Base-by-base conservation (phyloP, 2,329 filamentous ascomycete genomes). In the Fusarium xyrophilum region DNA sequence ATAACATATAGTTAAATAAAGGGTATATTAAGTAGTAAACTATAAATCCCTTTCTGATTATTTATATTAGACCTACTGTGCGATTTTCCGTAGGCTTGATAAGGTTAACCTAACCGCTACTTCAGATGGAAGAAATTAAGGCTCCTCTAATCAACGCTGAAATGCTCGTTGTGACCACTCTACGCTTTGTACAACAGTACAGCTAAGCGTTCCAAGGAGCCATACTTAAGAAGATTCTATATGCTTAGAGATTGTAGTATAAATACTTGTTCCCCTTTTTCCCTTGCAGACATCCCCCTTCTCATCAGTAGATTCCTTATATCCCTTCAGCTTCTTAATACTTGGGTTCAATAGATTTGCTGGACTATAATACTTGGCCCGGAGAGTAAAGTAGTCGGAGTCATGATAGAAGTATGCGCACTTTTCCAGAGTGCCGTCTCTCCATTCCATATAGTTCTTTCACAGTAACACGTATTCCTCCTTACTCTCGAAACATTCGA, bases 361-460 rank as follows among this genome's bases (percentile, higher is more conserved):
- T 6, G 19, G 6, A 46, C 42, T 28, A 46, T 46, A 46, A 10
- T 28, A 12, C 25, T 28, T 2, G 7, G 19, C 21, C 19, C 28
- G 42, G 6, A 46, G 25, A n/a, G 42, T 13, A 46, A 28, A 46
- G 42, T 46, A 46, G 19, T 46, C 42, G 15, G 13, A 7, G 0
- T 25, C 15, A 3, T 2, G 11, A 19, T 25, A 46, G 9, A 28
- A 12, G 25, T 2, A 2, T 28, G 42, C 42, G 13, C 42, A 46
- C 42, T 46, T 25, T 46, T 28, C 25, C 6, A 46, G 25, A 12
- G 42, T 44, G 25, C 3, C 9, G 13, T 44, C 13, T 28, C 19
- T 12, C 42, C 25, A 44, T 1, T 14, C 0, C 3, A 28, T 15
- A 28, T 10, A 28, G 13, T 28, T 0, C 8, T 15, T n/a, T 10